A percentile compares a stretch with the other conserved stretches of the same genome.
These are phyloP conservation scores for Fusarium caatingaense DNA, from an alignment of 2,329 filamentous ascomycete species.

Conservation along the genomic window DNA sequence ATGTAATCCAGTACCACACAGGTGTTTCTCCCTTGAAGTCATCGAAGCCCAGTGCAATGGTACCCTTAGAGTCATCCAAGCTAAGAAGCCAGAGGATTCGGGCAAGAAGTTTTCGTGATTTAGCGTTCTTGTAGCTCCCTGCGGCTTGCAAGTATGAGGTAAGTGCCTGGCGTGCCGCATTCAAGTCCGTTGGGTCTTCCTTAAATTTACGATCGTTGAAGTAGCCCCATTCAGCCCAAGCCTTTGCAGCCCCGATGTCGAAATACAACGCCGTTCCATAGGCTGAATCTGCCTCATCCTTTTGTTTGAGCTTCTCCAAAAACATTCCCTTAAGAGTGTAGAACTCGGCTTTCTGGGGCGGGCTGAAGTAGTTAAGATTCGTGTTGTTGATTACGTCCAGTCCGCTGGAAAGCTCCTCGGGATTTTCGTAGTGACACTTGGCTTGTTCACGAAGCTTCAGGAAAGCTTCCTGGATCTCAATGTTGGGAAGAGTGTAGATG, in stretches of 20 bases:
- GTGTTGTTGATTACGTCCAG: constrained; percentile 99
- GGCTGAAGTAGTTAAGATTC: constrained; percentile 97
- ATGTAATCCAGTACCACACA: constrained; percentile 99
- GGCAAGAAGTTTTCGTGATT: constrained; percentile 92
- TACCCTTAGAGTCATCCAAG: constrained; percentile 87
- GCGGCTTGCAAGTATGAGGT: constrained; percentile 97
- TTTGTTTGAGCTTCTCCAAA: constrained; percentile 90
- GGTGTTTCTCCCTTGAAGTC: constrained; percentile 97
- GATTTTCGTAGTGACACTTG: constrained; percentile 98
- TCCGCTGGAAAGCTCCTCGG: constrained; percentile 88
- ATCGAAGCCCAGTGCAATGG: constrained; percentile 87
- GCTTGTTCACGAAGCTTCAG: constrained; percentile 98
- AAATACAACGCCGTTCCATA: constrained; percentile 97
- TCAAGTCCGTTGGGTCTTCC: constrained; percentile 83
- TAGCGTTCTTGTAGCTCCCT: constrained; percentile 95
- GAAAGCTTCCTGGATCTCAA: constrained; percentile 99
- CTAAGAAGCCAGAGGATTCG: constrained; percentile 96
- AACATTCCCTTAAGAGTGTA: constrained; percentile 99
- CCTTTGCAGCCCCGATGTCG: constrained; percentile 93
- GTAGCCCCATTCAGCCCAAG: constrained; percentile 99
- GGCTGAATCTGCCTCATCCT: constrained; percentile 90
- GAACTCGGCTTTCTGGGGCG: constrained; percentile 97
- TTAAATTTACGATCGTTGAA: constrained; percentile 98
- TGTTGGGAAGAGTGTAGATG: constrained; percentile 98
- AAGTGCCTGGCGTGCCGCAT: constrained; percentile 88